phyloP scores from a whole-genome alignment of 192 early-diverging fungal species.

The Coemansia sp. region DNA sequence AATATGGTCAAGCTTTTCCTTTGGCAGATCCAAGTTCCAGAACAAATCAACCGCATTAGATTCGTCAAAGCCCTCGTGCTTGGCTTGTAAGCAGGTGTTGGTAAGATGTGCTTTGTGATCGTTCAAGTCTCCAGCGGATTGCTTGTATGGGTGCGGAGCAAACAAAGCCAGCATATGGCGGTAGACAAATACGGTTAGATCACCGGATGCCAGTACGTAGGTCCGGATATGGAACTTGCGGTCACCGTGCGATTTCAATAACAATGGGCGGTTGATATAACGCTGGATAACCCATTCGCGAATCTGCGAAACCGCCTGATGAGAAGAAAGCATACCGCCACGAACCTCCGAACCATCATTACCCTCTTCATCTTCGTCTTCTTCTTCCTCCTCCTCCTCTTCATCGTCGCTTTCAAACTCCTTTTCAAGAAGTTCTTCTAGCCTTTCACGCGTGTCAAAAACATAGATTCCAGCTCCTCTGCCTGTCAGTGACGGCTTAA shows the following conservation, averaged over 20 bases:
- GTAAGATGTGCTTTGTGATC: constrained; percentile 62
- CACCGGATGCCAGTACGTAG: constrained; percentile 63
- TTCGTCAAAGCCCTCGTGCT: constrained; percentile 56
- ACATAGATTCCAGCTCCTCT: constrained; percentile 66
- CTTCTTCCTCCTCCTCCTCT: constrained; percentile 27
- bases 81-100: constrained; percentile 67
- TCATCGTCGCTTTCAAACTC: constrained; percentile 52
- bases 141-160: constrained; percentile 57
- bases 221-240: constrained; percentile 72
- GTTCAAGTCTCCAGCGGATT: constrained; percentile 42
- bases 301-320: constrained; percentile 57
- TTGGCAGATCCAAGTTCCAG: constrained; percentile 56
- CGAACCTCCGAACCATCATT: not conserved
- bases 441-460: constrained; percentile 59
- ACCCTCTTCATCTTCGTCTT: not conserved
- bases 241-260: constrained; percentile 39
- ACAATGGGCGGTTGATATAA: constrained; percentile 61
- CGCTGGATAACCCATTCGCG: constrained; percentile 72
- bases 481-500: constrained; percentile 67
- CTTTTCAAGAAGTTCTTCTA: constrained; percentile 54
- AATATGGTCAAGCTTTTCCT: constrained; percentile 44
- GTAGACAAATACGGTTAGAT: constrained; percentile 62
- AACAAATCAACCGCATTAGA: constrained; percentile 57
- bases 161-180: constrained; percentile 67
- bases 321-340: constrained; percentile 1